phyloP scores from a whole-genome alignment of 2,329 filamentous ascomycete genomes.

The Geosmithia putterillii region DNA sequence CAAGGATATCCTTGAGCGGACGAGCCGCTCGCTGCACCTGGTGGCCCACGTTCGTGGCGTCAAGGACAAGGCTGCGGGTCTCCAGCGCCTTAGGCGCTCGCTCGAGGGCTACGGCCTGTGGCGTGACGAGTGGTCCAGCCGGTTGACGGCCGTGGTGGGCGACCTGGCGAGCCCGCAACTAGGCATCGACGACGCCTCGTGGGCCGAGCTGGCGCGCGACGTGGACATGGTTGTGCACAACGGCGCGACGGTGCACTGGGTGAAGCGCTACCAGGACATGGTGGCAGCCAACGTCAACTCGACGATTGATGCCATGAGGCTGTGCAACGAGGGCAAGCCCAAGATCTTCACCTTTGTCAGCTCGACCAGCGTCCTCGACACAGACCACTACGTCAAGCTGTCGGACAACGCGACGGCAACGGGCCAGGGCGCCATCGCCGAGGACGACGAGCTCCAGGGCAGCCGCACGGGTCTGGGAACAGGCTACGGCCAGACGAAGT shows the following conservation, averaged over 20 bases:
- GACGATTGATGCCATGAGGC: conserved; percentile 61
- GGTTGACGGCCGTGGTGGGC: conserved; percentile 49
- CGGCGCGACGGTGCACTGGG: conserved; percentile 72
- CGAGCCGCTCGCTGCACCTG: conserved; percentile 22
- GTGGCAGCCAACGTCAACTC: conserved; percentile 66
- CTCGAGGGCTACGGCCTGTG: conserved; percentile 72
- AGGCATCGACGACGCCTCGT: conserved; percentile 54
- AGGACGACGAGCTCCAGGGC: conserved; percentile 67
- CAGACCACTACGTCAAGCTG: conserved; percentile 64
- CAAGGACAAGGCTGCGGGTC: conserved; percentile 36
- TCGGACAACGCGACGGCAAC: conserved; percentile 49
- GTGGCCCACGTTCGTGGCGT: conserved; percentile 62
- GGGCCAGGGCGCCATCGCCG: conserved; percentile 54
- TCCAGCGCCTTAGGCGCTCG: conserved; percentile 53
- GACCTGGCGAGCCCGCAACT: conserved; percentile 63
- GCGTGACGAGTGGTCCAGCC: conserved; percentile 59
- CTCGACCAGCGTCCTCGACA: conserved; percentile 75
- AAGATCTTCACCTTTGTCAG: conserved; percentile 66
- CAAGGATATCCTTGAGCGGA: conserved; percentile 56
- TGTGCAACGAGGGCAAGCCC: conserved; percentile 65
- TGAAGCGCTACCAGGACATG: conserved; percentile 63
- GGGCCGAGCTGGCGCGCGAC: conserved; percentile 50
- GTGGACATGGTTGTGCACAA: conserved; percentile 75
- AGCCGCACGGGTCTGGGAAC: conserved; percentile 67
- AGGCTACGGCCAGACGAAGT: conserved; percentile 88